These are phyloP conservation scores for Mycena vitilis DNA, from an alignment of 768 basidiomycete genomes.

Conservation along the genomic window DNA sequence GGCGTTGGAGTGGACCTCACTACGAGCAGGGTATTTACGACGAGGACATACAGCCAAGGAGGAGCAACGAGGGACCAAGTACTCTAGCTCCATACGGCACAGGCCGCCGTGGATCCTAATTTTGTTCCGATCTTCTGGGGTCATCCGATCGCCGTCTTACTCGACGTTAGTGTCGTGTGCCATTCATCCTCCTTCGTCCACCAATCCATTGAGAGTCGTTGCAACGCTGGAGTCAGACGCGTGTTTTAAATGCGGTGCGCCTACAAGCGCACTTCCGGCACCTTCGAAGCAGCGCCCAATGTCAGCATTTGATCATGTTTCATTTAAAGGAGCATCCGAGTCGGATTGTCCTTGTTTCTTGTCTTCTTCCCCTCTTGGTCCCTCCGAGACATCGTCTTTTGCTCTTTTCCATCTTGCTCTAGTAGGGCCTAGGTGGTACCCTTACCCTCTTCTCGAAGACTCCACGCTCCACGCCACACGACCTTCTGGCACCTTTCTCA, in stretches of 20 bases:
- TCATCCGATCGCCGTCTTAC: too few species aligned
- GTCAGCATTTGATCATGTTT: constrained; percentile 19
- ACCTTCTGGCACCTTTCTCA: constrained; percentile 28
- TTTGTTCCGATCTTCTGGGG: too few species aligned
- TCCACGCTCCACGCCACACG: constrained; percentile 32
- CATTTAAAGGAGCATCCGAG: constrained; percentile 2
- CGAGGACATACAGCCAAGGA: too few species aligned
- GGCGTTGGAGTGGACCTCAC: too few species aligned
- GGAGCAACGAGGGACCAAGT: too few species aligned
- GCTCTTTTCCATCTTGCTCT: constrained; percentile 20
- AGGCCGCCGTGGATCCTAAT: too few species aligned
- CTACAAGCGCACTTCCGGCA: background rate
- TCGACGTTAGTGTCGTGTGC: too few species aligned
- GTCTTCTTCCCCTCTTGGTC: background rate
- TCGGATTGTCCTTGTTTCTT: background rate
- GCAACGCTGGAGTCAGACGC: background rate
- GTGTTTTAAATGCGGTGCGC: constrained; percentile 4
- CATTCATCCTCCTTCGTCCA: too few species aligned
- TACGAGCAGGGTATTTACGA: too few species aligned
- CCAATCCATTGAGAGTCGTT: background rate
- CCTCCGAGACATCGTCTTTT: background rate
- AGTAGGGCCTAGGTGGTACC: constrained; percentile 20
- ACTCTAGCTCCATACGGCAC: too few species aligned
- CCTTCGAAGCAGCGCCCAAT: constrained; percentile 22
- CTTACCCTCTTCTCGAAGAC: constrained; percentile 24